Conservation (phyloP, 2,329 filamentous ascomycete genomes). For the Colletotrichum sansevieriae region DNA sequence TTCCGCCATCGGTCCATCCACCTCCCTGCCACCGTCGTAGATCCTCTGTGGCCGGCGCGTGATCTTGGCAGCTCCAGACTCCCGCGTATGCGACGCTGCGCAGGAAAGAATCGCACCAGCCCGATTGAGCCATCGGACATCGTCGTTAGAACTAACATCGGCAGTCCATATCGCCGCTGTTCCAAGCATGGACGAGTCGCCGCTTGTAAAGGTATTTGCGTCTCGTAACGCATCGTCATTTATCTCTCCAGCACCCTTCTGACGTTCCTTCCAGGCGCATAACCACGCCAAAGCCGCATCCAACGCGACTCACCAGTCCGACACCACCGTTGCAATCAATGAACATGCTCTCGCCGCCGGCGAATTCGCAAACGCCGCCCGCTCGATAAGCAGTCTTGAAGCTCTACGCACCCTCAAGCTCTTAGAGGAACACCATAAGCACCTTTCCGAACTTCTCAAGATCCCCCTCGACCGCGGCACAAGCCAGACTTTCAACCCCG, state of each 20-base stretch:
- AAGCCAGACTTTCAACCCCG: constrained; percentile 50
- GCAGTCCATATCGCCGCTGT: constrained; percentile 10
- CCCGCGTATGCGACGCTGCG: neutral
- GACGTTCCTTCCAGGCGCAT: constrained; percentile 73
- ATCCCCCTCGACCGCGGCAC: constrained; percentile 70
- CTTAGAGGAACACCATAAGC: constrained; percentile 88
- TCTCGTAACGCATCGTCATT: constrained; percentile 45
- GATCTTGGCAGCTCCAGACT: constrained; percentile 2
- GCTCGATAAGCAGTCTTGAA: constrained; percentile 75
- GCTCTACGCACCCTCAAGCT: constrained; percentile 86
- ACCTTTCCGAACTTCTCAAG: constrained; percentile 84
- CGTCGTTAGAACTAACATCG: constrained; percentile 12
- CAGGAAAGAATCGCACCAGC: neutral
- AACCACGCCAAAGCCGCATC: constrained; percentile 90
- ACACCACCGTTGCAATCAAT: constrained; percentile 85
- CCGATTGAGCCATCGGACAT: neutral
- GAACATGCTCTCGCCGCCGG: constrained; percentile 90
- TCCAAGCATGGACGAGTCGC: constrained; percentile 74
- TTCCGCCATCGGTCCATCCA: constrained; percentile 13
- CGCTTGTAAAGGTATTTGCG: constrained; percentile 71
- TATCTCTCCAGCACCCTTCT: constrained; percentile 9
- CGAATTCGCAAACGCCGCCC: constrained; percentile 88
- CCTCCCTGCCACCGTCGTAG: constrained; percentile 18
- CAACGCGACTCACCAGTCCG: constrained; percentile 77
- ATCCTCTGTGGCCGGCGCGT: constrained; percentile 11